Base-by-base conservation (phyloP, 2,329 filamentous ascomycete genomes). In the Gyromitra esculenta region DNA sequence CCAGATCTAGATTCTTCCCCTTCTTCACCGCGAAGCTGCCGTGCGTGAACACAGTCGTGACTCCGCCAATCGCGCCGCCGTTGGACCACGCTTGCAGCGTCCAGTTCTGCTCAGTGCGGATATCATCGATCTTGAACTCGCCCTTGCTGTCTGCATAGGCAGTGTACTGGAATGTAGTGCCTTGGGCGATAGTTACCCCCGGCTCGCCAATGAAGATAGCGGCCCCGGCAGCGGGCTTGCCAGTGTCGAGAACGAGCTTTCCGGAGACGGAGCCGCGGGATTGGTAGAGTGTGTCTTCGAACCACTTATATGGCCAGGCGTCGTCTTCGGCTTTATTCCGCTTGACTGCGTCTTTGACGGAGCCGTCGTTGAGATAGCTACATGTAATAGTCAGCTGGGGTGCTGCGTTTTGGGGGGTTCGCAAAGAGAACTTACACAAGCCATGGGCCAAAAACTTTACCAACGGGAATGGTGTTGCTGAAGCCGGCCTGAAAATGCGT, bases 21-120 rank as follows among this genome's bases (percentile, higher is more conserved):
- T 82, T 78, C 1, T 79, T 69, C 13, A 87, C 82, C 0, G 79
- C 81, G 18, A 87, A 81, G 63, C 85, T 83, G 71, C 85, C 85
- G 13, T 82, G 79, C 0, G 84, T 80, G 74, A 86, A 83, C 25
- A 83, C 83, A 0, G 86, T 87, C 13, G 84, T 84, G 0, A 87
- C 85, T 62, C 87, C 84, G 5, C 81, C 82, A 13, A 87, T 81
- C 6, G 76, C 79, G 35, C 84, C 85, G 72, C 86, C 86, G 75
- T 86, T 85, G 0, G 85, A 84, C 86, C 86, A 87, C 0, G 86
- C 86, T 70, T 87, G 85, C 0, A 87, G 79, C 0, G 84, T 86
- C 76, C 87, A 87, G 1, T 82, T 83, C 0, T 83, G 85, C 0
- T 82, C 81, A 21, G 74, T 75, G 4, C 86, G 84, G 18, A 88